Conservation (phyloP, 2,329 filamentous ascomycete species). For the Colletotrichum somersetense region DNA sequence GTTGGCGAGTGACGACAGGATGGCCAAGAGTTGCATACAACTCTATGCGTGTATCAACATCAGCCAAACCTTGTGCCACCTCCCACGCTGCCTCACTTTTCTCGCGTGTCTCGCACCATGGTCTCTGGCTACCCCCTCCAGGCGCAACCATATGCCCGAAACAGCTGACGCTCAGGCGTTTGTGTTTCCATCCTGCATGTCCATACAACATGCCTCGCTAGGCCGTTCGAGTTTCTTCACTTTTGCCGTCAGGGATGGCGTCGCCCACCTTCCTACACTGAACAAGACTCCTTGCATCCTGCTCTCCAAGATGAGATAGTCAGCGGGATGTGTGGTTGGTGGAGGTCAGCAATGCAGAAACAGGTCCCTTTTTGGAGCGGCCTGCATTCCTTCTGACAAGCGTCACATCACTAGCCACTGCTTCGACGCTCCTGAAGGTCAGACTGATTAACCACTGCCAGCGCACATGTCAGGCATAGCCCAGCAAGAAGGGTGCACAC, state of each 20-base stretch:
- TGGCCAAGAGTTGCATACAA: conserved; percentile 38
- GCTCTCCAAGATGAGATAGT: not conserved
- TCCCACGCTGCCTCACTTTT: conserved; percentile 30
- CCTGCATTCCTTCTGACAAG: conserved; percentile 34
- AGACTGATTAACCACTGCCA: conserved; percentile 31
- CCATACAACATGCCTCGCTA: conserved; percentile 18
- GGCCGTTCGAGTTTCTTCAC: conserved; percentile 28
- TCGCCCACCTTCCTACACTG: not conserved
- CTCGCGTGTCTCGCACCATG: conserved; percentile 9
- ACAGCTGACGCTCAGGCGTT: conserved; percentile 37
- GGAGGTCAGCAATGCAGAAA: conserved; percentile 38
- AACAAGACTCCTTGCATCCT: conserved; percentile 6
- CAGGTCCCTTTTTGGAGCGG: conserved; percentile 13
- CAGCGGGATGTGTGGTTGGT: conserved; percentile 1
- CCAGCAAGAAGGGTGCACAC: conserved; percentile 30
- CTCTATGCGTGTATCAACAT: conserved; percentile 37
- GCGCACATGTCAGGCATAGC: conserved; percentile 39
- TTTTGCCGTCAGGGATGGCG: conserved; percentile 15
- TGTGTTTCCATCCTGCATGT: conserved; percentile 38
- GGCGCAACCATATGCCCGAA: conserved; percentile 36
- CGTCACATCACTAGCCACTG: conserved; percentile 35
- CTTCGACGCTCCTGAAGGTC: conserved; percentile 28
- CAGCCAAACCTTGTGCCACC: conserved; percentile 32
- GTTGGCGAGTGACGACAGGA: conserved; percentile 15
- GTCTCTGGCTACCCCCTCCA: not conserved